Percentiles rank a stretch among this genome's conserved stretches.
Conservation (phyloP, 1,284 basidiomycete species). For the Heterobasidion parviporum region DNA sequence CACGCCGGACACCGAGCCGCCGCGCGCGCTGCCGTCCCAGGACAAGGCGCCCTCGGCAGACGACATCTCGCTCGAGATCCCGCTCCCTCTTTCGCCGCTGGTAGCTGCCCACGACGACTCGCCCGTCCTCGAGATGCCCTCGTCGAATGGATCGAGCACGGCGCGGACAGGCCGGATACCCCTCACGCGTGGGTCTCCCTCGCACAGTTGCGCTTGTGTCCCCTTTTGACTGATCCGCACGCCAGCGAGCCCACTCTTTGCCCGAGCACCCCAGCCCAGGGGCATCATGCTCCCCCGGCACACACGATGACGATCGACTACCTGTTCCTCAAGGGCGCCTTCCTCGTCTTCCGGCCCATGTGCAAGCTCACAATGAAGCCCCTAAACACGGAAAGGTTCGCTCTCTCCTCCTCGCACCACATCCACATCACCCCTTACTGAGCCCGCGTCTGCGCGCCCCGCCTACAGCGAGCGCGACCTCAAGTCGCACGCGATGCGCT, state of each 20-base stretch:
- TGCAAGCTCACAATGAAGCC: constrained; percentile 99
- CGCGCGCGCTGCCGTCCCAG: constrained; percentile 12
- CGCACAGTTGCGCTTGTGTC: neutral
- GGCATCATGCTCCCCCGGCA: neutral
- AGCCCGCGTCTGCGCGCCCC: neutral
- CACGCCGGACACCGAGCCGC: constrained; percentile 19
- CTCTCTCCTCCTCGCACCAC: neutral
- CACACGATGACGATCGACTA: constrained; percentile 54
- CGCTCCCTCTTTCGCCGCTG: neutral
- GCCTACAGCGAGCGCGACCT: constrained; percentile 76
- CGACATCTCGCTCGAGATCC: neutral
- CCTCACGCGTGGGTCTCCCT: neutral
- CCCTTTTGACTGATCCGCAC: neutral
- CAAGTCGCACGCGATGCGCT: constrained; percentile 93
- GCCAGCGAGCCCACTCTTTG: constrained; percentile 14
- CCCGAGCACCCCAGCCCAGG: constrained; percentile 12
- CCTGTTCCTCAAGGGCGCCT: constrained; percentile 91
- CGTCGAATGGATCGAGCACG: neutral
- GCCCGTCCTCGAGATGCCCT: neutral
- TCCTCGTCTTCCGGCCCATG: constrained; percentile 89
- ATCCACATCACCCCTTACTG: neutral
- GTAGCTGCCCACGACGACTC: neutral
- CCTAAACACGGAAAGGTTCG: constrained; percentile 83
- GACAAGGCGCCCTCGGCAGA: neutral
- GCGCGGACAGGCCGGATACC: neutral